A percentile compares a stretch with the other conserved stretches of the same genome.
Conservation (phyloP, 2,329 filamentous ascomycete species). For the Atkinsonella hypoxylon region DNA sequence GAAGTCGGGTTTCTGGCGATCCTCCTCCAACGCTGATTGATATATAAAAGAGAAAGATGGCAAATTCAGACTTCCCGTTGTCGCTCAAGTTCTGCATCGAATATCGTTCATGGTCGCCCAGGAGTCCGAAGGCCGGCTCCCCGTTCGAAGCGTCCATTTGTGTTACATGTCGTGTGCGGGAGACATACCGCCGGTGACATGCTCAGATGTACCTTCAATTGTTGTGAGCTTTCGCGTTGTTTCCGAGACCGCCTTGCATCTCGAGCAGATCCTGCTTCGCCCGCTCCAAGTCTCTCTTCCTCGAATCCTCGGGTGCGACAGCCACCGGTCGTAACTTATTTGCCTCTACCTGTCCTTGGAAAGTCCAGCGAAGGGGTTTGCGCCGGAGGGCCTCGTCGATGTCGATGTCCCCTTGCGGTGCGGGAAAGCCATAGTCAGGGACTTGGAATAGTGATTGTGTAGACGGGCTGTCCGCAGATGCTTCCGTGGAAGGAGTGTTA, state of each 20-base stretch:
- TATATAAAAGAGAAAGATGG: not conserved
- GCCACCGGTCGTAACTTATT: conserved; percentile 15
- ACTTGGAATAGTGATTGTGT: conserved; percentile 20
- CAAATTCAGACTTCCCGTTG: not conserved
- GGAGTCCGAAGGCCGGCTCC: not conserved
- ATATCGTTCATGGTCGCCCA: not conserved
- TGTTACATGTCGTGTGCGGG: not conserved
- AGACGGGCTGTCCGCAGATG: not conserved
- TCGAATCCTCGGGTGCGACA: conserved; percentile 19
- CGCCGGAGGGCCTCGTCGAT: conserved; percentile 31
- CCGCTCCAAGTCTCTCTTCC: conserved; percentile 29
- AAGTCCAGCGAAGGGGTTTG: conserved; percentile 30
- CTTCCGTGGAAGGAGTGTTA: not conserved
- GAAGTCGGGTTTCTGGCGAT: not conserved
- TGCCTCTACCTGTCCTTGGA: conserved; percentile 23
- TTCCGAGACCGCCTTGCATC: conserved; percentile 16
- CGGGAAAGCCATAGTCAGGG: conserved; percentile 23
- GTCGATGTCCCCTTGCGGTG: conserved; percentile 27
- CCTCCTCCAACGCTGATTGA: not conserved
- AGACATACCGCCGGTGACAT: not conserved
- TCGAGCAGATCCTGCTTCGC: conserved; percentile 35
- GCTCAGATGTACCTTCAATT: not conserved
- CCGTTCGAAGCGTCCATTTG: not conserved
- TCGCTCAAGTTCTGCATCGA: not conserved
- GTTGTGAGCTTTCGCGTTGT: not conserved